Conservation (phyloP, 768 basidiomycete genomes). For the Sarcodon sp. region DNA sequence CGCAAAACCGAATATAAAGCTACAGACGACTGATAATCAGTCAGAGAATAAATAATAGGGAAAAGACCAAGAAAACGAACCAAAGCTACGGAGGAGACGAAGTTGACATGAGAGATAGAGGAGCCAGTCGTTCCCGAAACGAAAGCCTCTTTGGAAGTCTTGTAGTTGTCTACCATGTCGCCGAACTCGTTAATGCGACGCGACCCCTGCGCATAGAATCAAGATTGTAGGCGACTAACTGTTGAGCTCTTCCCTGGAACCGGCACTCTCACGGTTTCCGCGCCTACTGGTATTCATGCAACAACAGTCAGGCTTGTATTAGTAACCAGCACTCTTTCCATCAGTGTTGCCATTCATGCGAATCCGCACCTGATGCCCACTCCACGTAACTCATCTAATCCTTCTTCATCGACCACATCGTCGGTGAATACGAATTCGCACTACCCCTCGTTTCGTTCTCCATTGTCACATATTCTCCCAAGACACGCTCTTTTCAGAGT, state of each 20-base stretch:
- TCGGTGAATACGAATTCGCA: background rate
- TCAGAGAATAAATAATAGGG: slow-evolving; percentile 9
- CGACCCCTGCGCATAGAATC: too few species aligned
- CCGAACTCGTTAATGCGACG: background rate
- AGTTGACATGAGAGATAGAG: slow-evolving; percentile 52
- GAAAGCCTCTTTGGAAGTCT: slow-evolving; percentile 70
- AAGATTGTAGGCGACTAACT: too few species aligned
- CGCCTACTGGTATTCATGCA: too few species aligned
- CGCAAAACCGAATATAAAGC: slow-evolving; percentile 49
- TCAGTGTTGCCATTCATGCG: too few species aligned
- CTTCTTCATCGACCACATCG: background rate
- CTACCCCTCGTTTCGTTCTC: slow-evolving; percentile 32
- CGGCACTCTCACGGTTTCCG: too few species aligned
- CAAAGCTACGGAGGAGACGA: slow-evolving; percentile 49
- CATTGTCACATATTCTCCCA: slow-evolving; percentile 47
- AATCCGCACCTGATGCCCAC: background rate
- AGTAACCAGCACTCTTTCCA: background rate
- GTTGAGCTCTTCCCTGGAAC: too few species aligned
- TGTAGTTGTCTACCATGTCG: slow-evolving; percentile 32
- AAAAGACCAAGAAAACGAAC: slow-evolving; percentile 21
- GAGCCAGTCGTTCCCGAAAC: slow-evolving; percentile 67
- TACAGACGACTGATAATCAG: slow-evolving; percentile 46
- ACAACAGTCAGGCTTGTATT: too few species aligned
- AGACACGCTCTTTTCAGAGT: slow-evolving; percentile 57
- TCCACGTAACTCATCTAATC: background rate